Evolutionary conservation across 2,329 filamentous ascomycete species (phyloP).

Genomic region (Leptographium flavum): DNA sequence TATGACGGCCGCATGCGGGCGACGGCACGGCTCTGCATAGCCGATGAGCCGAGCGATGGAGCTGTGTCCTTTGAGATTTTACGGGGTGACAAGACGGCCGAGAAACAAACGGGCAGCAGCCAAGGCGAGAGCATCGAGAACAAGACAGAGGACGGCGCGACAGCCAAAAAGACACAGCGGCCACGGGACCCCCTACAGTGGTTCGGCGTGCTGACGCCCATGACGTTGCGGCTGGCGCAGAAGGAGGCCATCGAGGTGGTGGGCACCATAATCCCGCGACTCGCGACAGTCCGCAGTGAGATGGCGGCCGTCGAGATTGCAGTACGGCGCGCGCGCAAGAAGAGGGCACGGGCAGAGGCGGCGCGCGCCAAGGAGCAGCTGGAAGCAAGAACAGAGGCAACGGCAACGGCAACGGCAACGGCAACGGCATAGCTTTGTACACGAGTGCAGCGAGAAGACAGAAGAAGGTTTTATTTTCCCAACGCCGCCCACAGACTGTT

Average conservation of each 20-base stretch:
- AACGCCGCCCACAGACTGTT: background rate
- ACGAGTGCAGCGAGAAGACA: no score
- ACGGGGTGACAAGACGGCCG: background rate
- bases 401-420: background rate
- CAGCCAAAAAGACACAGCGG: background rate
- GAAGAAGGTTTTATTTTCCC: no score
- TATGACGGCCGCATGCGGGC: conserved; percentile 66
- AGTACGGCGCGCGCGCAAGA: conserved; percentile 47
- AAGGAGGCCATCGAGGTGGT: conserved; percentile 39
- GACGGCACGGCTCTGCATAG: conserved; percentile 26
- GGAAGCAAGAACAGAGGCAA: background rate
- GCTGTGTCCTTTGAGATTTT: background rate
- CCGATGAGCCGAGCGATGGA: background rate
- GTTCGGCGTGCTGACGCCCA: conserved; percentile 41
- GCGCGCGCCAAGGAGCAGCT: conserved; percentile 1
- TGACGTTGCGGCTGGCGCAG: conserved; percentile 43
- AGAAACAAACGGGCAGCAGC: background rate
- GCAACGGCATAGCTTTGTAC: background rate
- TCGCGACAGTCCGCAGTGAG: conserved; percentile 42
- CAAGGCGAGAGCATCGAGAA: conserved; percentile 2
- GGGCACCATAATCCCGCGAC: conserved; percentile 38
- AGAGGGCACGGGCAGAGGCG: conserved; percentile 29
- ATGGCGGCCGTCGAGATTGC: conserved; percentile 55
- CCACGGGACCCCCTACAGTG: conserved; percentile 40
- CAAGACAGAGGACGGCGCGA: background rate